phyloP scores from a whole-genome alignment of 2,329 filamentous ascomycete genomes.

The Botrytis porri region DNA sequence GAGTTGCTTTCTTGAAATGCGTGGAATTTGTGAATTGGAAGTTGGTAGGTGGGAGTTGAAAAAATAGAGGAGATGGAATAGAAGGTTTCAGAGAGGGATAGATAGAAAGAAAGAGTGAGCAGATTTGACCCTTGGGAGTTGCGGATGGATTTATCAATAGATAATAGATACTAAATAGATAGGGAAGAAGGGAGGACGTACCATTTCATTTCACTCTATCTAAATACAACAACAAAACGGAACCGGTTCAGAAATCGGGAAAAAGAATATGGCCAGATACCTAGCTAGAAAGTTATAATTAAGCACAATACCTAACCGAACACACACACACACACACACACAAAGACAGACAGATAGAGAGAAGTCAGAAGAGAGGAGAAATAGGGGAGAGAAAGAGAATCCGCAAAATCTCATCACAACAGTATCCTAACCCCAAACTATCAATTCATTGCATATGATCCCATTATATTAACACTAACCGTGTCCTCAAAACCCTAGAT shows the following conservation, averaged over 20 bases:
- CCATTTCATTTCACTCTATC: background rate
- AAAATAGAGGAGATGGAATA: background rate
- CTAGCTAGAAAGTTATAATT: background rate
- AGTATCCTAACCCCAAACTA: too few relatives aligned
- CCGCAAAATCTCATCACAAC: too few relatives aligned
- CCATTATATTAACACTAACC: too few relatives aligned
- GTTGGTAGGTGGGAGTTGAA: background rate
- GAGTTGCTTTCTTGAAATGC: background rate
- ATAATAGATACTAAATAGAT: background rate
- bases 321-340: too few relatives aligned
- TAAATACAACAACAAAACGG: background rate
- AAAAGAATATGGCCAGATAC: background rate
- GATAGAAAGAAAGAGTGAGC: background rate
- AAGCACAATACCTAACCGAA: background rate
- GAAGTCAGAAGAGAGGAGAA: too few relatives aligned
- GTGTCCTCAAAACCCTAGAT: too few relatives aligned
- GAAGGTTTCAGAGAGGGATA: background rate
- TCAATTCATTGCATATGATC: too few relatives aligned
- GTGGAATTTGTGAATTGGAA: background rate
- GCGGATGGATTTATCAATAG: background rate
- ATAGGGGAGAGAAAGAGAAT: too few relatives aligned
- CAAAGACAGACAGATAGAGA: too few relatives aligned
- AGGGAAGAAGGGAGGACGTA: background rate
- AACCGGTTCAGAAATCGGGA: background rate
- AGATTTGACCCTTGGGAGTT: background rate